These are phyloP conservation scores for Ceratocystis alfenasii DNA, from an alignment of 2,329 filamentous ascomycete genomes.

Conservation along the genomic window DNA sequence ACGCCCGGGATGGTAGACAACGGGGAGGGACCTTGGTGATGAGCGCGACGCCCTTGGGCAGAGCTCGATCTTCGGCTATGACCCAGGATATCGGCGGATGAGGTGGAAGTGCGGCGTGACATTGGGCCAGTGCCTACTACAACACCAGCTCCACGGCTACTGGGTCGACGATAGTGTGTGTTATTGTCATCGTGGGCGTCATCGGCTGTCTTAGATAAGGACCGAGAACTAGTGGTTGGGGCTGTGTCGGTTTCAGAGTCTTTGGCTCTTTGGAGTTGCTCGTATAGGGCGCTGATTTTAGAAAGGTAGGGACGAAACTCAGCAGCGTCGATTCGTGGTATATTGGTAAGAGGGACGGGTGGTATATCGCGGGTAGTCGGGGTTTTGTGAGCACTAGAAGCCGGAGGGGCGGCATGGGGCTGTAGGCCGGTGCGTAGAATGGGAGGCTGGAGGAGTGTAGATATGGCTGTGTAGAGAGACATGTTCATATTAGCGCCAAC, in stretches of 20 bases:
- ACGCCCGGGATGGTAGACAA: constrained; percentile 83
- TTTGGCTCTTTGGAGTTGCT: constrained; percentile 74
- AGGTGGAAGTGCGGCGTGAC: constrained; percentile 34
- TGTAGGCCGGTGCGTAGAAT: constrained; percentile 80
- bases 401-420: constrained; percentile 60
- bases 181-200: constrained; percentile 23
- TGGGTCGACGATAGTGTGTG: constrained; percentile 36
- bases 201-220: constrained; percentile 30
- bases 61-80: constrained; percentile 17
- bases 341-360: constrained; percentile 80
- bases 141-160: constrained; percentile 31
- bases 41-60: constrained; percentile 36
- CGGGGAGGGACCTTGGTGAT: constrained; percentile 63
- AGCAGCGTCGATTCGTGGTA: constrained; percentile 64
- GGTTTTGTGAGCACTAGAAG: constrained; percentile 62
- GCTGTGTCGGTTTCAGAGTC: constrained; percentile 56
- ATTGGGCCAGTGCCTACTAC: constrained; percentile 16
- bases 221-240: constrained; percentile 26
- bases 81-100: constrained; percentile 30
- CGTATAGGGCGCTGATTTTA: constrained; percentile 77
- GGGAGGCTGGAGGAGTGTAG: constrained; percentile 79
- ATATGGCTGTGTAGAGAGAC: constrained; percentile 54
- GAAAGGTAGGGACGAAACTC: constrained; percentile 75
- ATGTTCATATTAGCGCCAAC: not conserved
- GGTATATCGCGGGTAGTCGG: constrained; percentile 85